These are phyloP conservation scores for Phyllosticta capitalensis DNA, from an alignment of 2,329 filamentous ascomycete genomes.

Conservation along the genomic window DNA sequence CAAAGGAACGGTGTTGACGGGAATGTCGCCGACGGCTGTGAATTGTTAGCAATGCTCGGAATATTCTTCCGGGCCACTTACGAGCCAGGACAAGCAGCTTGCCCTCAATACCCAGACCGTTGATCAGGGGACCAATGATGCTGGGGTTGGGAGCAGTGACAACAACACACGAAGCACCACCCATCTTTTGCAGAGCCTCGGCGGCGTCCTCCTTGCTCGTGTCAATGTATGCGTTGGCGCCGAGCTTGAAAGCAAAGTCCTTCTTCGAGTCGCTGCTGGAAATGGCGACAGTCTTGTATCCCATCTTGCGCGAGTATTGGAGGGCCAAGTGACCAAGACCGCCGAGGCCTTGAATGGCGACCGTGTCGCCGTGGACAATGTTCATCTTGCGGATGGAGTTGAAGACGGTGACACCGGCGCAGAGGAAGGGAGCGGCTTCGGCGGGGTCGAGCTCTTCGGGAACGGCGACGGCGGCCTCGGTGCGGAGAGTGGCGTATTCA, in stretches of 20 bases:
- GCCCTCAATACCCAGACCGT: constrained; percentile 45
- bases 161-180: constrained; percentile 53
- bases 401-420: constrained; percentile 43
- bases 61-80: constrained; percentile 14
- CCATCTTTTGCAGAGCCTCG: constrained; percentile 45
- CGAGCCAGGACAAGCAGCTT: constrained; percentile 52
- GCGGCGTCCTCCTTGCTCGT: constrained; percentile 42
- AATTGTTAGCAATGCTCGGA: not conserved
- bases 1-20: constrained; percentile 34
- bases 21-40: constrained; percentile 35
- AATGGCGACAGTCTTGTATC: constrained; percentile 43
- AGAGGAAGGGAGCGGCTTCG: constrained; percentile 37
- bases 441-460: constrained; percentile 39
- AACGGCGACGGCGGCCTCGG: constrained; percentile 50
- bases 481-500: constrained; percentile 51
- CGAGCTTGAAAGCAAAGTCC: constrained; percentile 44
- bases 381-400: constrained; percentile 42
- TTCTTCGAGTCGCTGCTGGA: constrained; percentile 43
- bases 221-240: constrained; percentile 49
- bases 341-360: constrained; percentile 45
- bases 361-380: constrained; percentile 34
- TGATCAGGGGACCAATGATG: constrained; percentile 44
- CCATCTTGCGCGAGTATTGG: constrained; percentile 44
- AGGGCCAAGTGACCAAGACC: constrained; percentile 45
- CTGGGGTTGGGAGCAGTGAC: constrained; percentile 53